These are phyloP conservation scores for Russula dissimulans DNA, from an alignment of 768 basidiomycete species.

Conservation along the genomic window DNA sequence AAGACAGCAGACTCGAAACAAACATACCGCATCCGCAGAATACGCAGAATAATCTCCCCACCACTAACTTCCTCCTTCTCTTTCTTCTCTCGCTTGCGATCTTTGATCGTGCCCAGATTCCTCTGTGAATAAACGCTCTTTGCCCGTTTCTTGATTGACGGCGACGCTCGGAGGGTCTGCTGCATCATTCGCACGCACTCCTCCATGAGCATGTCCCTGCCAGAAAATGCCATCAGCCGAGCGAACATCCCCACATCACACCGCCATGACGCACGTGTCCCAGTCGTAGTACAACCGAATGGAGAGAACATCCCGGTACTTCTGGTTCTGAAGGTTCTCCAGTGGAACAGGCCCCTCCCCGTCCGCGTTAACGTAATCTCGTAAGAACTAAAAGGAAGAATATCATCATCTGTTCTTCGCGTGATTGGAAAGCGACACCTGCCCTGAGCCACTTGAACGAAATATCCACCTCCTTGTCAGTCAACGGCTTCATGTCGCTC, in stretches of 20 bases:
- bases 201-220: slow-evolving; percentile 77
- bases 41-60: slow-evolving; percentile 89
- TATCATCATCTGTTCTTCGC: slow-evolving; percentile 3
- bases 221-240: slow-evolving; percentile 12
- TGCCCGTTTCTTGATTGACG: slow-evolving; percentile 75
- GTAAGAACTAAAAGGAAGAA: slow-evolving; percentile 55
- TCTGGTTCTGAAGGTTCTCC: slow-evolving; percentile 84
- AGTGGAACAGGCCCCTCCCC: slow-evolving; percentile 88
- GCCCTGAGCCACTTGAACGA: slow-evolving; percentile 99
- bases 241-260: background rate
- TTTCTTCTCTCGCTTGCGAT: slow-evolving; percentile 87
- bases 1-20: background rate
- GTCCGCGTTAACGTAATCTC: slow-evolving; percentile 90
- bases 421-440: slow-evolving; percentile 8
- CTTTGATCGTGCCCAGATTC: slow-evolving; percentile 92
- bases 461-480: slow-evolving; percentile 94
- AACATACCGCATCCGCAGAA: slow-evolving; percentile 86
- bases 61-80: slow-evolving; percentile 62
- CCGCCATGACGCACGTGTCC: slow-evolving; percentile 56
- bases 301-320: slow-evolving; percentile 85
- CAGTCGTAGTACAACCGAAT: slow-evolving; percentile 95
- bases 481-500: slow-evolving; percentile 86
- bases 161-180: slow-evolving; percentile 62
- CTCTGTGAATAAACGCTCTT: slow-evolving; percentile 91
- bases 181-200: slow-evolving; percentile 96